phyloP scores from a whole-genome alignment of 352 stramenopile genomes.

The Pythium dissotocum region DNA sequence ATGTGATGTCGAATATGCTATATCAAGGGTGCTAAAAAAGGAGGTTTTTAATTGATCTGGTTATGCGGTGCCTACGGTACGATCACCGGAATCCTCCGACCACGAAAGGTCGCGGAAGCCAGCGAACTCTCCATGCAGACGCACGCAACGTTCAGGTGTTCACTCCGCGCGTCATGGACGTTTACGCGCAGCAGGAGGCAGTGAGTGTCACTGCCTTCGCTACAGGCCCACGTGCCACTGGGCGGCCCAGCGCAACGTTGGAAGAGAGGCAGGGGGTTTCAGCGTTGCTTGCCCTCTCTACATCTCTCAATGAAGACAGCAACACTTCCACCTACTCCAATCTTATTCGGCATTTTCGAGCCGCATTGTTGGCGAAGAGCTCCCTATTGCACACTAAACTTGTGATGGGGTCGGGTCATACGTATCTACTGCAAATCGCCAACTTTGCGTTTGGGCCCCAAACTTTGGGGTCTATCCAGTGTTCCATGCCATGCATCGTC shows the following conservation, averaged over 20 bases:
- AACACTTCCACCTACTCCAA: too few relatives aligned
- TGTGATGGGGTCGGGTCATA: too few relatives aligned
- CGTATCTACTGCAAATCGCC: too few relatives aligned
- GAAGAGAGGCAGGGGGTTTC: too few relatives aligned
- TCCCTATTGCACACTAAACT: not conserved
- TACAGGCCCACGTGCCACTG: too few relatives aligned
- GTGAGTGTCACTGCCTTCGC: too few relatives aligned
- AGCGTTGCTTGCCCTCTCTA: too few relatives aligned
- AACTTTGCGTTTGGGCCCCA: not conserved
- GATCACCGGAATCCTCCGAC: not conserved
- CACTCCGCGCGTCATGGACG: too few relatives aligned
- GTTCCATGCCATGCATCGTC: not conserved
- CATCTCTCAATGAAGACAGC: too few relatives aligned
- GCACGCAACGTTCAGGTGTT: constrained; percentile 1
- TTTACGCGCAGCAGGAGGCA: too few relatives aligned
- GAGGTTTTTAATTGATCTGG: not conserved
- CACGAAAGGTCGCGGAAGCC: not conserved
- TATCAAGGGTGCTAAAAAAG: not conserved
- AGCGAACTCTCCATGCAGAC: not conserved
- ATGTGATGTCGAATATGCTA: constrained; percentile 2
- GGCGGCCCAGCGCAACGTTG: too few relatives aligned
- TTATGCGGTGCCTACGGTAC: not conserved
- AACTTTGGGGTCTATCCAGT: not conserved
- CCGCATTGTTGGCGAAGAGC: not conserved
- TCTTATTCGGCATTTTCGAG: too few relatives aligned